phyloP scores from a whole-genome alignment of 108 stramenopile genomes.

The Halocafeteria seosinensis region DNA sequence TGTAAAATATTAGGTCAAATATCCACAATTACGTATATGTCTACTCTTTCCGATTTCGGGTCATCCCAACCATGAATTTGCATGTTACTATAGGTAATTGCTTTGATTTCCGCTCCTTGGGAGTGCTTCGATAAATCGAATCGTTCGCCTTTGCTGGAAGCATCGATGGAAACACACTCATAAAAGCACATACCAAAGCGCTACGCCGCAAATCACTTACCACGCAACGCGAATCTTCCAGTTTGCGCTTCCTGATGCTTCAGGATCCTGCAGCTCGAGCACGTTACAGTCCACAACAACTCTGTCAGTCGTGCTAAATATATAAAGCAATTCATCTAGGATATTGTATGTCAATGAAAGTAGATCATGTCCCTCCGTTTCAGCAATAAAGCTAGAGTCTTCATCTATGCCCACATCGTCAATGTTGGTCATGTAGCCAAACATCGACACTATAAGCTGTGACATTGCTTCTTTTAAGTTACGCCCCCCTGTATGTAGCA shows the following conservation, averaged over 20 bases:
- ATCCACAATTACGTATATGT: background rate
- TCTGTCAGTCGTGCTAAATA: conserved; percentile 37
- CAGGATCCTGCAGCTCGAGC: background rate
- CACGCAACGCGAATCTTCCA: background rate
- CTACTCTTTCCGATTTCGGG: background rate
- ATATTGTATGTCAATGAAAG: conserved; percentile 35
- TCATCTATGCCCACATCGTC: conserved; percentile 23
- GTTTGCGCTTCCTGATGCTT: background rate
- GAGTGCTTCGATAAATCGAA: conserved; percentile 42
- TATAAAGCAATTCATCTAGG: conserved; percentile 52
- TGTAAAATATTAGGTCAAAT: no score
- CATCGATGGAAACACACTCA: background rate
- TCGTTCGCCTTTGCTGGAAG: conserved; percentile 19
- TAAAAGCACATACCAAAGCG: background rate
- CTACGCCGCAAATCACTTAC: background rate
- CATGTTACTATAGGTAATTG: conserved; percentile 57
- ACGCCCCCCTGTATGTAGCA: conserved; percentile 27
- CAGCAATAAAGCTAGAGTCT: conserved; percentile 2
- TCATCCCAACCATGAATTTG: background rate
- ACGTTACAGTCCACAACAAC: conserved; percentile 20
- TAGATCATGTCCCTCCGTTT: conserved; percentile 35
- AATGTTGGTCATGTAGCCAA: conserved; percentile 52
- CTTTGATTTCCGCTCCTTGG: conserved; percentile 56
- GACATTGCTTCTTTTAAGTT: conserved; percentile 25
- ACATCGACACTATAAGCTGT: conserved; percentile 39